These are phyloP conservation scores for Pelargonium exstipulatum DNA, from an alignment of 441 rosid species.

Conservation along the genomic window DNA sequence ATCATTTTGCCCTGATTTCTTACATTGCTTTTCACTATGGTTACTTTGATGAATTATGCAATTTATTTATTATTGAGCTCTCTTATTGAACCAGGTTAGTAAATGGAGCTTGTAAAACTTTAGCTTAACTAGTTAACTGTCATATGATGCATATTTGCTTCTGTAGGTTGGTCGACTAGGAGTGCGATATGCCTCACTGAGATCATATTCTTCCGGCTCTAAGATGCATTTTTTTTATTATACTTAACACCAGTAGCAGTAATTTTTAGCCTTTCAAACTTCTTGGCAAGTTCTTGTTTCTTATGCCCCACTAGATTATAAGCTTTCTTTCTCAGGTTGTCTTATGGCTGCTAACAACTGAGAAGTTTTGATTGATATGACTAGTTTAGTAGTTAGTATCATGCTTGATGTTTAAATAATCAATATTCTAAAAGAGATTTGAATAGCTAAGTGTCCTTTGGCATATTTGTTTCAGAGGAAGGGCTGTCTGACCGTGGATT, in stretches of 20 bases:
- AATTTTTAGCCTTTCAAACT: neutral
- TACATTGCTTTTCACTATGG: neutral
- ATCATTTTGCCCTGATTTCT: neutral
- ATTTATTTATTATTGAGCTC: neutral
- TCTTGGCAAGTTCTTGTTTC: neutral
- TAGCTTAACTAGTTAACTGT: neutral
- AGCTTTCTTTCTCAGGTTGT: neutral
- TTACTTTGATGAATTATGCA: neutral
- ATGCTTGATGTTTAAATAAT: neutral
- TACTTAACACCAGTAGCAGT: neutral
- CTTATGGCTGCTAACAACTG: neutral
- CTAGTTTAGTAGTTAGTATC: neutral
- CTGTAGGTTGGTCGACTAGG: neutral
- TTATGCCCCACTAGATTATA: neutral
- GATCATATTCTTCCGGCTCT: neutral
- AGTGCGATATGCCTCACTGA: neutral
- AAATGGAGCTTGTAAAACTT: neutral
- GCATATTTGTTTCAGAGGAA: slow-evolving; percentile 51
- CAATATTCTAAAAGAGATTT: too few species aligned
- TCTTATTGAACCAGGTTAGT: neutral
- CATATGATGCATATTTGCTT: neutral
- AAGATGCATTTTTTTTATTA: neutral
- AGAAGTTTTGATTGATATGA: neutral
- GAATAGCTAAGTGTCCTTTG: slow-evolving; percentile 9
- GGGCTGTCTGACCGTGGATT: slow-evolving; percentile 79